Base-by-base conservation (phyloP, 257 asterid species). In the Salvia miltiorrhiza region DNA sequence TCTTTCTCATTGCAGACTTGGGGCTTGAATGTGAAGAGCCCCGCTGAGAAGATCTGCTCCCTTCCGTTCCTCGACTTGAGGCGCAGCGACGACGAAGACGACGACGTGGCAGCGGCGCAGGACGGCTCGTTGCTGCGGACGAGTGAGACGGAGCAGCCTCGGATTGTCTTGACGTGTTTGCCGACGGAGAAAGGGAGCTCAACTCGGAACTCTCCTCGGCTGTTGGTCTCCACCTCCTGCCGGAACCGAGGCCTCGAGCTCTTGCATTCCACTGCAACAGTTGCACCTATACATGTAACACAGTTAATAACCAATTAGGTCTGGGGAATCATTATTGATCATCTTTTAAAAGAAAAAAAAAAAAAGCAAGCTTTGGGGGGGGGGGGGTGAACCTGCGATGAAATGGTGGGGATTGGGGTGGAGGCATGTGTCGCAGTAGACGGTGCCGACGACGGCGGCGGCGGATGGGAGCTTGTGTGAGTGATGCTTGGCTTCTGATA, bases 211-310 rank as follows among this genome's bases (percentile, higher is more conserved):
- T 86, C 85, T 56, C 96, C 96, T 5, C 69, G 50, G 9, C 73
- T 66, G 73, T 89, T 76, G 6, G 98, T 92, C 72, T 75, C 80
- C 63, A 71, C 96, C 33, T 79, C 82, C 6, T 79, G 65, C 12
- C 70, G 67, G 63, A 92, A 89, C 59, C 49, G 52, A 1, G 76
- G 76, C 5, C 67, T 52, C 5, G 76, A 40, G 48, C 53, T 80
- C 65, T 66, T 83, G 79, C 98, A 92, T 60, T 89, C 88, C 13
- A 92, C 84, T n/a, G 81, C 95, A 47, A 89, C 95, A 4, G 89
- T 65, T 28, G 98, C 96, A 47, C 96, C 98, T 92, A 9, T 30
- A 6, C 6, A 30, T 30, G 3, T 30, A 6, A 6, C 35, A 2
- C 5, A 6, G 3, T 30, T 30, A n/a, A n/a, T n/a, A n/a, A n/a